Conservation (phyloP, 257 asterid species). For the Craterostigma plantagineum region DNA sequence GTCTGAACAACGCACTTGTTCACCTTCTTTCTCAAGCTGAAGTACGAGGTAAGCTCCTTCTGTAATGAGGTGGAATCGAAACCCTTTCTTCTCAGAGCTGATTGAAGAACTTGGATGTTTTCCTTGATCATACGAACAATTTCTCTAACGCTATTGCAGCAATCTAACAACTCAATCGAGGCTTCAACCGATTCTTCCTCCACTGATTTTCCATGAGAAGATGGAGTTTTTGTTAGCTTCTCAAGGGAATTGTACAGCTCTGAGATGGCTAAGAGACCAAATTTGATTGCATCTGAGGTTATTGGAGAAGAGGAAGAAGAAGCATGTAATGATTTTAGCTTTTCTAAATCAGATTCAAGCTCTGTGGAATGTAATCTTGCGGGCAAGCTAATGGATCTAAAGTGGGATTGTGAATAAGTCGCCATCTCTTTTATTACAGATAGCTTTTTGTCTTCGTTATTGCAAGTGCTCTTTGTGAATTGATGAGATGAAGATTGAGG, state of each 20-base stretch:
- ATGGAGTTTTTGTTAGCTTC: constrained; percentile 14
- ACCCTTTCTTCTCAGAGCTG: constrained; percentile 50
- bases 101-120: constrained; percentile 34
- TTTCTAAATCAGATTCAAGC: constrained; percentile 25
- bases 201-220: constrained; percentile 12
- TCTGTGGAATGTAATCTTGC: constrained; percentile 37
- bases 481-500: no score
- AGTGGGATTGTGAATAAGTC: constrained; percentile 20
- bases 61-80: constrained; percentile 17
- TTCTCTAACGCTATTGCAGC: constrained; percentile 30
- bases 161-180: constrained; percentile 44
- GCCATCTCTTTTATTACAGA: constrained; percentile 20
- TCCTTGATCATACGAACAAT: constrained; percentile 22
- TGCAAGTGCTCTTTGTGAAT: neutral
- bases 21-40: constrained; percentile 26
- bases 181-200: constrained; percentile 29
- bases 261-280: constrained; percentile 20
- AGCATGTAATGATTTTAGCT: constrained; percentile 19
- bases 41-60: constrained; percentile 17
- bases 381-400: constrained; percentile 69
- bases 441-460: no score
- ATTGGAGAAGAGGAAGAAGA: constrained; percentile 5
- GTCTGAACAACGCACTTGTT: constrained; percentile 25
- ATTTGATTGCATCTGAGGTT: constrained; percentile 19
- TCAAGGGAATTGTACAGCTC: constrained; percentile 25